Conservation (phyloP, 371 early-diverging fungal species). For the Apophysomyces trapeziformis region DNA sequence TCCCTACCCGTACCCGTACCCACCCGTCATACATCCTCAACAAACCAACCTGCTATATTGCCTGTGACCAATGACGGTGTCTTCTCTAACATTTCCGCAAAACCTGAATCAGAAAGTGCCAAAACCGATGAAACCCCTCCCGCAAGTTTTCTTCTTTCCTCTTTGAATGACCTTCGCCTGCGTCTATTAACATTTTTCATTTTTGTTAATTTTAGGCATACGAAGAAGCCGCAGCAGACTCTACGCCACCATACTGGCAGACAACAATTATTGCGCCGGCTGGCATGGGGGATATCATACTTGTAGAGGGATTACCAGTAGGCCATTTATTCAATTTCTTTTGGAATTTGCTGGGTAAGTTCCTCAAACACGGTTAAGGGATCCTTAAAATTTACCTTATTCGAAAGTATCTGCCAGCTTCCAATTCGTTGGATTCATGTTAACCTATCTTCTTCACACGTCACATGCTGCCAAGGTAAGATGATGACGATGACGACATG, state of each 20-base stretch:
- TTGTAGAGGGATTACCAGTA: constrained; percentile 66
- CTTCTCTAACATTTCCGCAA: constrained; percentile 66
- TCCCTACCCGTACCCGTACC: neutral
- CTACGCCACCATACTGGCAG: constrained; percentile 65
- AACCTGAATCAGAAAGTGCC: constrained; percentile 49
- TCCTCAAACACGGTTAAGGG: neutral
- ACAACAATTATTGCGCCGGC: constrained; percentile 56
- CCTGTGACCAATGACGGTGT: constrained; percentile 61
- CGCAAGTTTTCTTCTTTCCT: constrained; percentile 24
- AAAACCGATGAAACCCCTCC: constrained; percentile 50
- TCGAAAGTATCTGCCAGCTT: constrained; percentile 62
- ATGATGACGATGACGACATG: neutral
- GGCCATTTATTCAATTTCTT: constrained; percentile 56
- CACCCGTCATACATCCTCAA: neutral
- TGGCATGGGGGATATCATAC: constrained; percentile 52
- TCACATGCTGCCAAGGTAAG: constrained; percentile 62
- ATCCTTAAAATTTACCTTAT: neutral
- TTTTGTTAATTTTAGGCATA: constrained; percentile 41
- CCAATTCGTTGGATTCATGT: constrained; percentile 67
- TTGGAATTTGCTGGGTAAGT: constrained; percentile 60
- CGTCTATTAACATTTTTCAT: neutral
- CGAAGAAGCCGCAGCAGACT: constrained; percentile 58
- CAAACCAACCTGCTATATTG: constrained; percentile 22
- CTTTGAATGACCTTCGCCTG: neutral
- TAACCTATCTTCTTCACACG: constrained; percentile 67